A percentile compares a stretch with the other conserved stretches of the same genome.
Evolutionary conservation across 1,284 basidiomycete genomes (phyloP).

Genomic region (Ganoderma resinaceum): DNA sequence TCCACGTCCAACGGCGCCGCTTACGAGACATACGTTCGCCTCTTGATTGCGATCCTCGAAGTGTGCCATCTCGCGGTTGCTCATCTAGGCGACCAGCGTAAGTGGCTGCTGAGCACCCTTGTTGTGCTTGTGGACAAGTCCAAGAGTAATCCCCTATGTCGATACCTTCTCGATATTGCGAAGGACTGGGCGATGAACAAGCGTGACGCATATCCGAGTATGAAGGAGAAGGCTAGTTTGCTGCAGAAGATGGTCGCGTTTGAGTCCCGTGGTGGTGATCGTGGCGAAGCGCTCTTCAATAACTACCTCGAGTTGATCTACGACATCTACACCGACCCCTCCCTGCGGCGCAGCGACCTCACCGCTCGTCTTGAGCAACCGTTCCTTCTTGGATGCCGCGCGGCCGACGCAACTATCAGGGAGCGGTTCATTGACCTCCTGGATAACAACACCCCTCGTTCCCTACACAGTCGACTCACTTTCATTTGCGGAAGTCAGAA

Average conservation of each 20-base stretch:
- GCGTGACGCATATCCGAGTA: slow-evolving; percentile 87
- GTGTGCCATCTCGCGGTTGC: slow-evolving; percentile 73
- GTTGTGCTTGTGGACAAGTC: slow-evolving; percentile 92
- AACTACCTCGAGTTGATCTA: slow-evolving; percentile 92
- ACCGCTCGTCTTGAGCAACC: slow-evolving; percentile 94
- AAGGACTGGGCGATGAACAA: slow-evolving; percentile 90
- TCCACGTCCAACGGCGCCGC: slow-evolving; percentile 51
- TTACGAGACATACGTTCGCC: slow-evolving; percentile 66
- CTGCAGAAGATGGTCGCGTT: slow-evolving; percentile 92
- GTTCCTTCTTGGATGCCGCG: slow-evolving; percentile 93
- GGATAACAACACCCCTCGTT: slow-evolving; percentile 88
- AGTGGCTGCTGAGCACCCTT: slow-evolving; percentile 78
- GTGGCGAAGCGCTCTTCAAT: slow-evolving; percentile 78
- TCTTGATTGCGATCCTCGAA: slow-evolving; percentile 73
- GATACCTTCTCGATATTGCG: slow-evolving; percentile 88
- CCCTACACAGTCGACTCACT: slow-evolving; percentile 83
- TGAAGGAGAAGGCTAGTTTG: slow-evolving; percentile 95
- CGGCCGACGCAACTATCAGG: slow-evolving; percentile 81
- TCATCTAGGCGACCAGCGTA: slow-evolving; percentile 74
- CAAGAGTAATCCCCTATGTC: slow-evolving; percentile 83
- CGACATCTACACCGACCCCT: slow-evolving; percentile 92
- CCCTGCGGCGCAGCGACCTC: slow-evolving; percentile 89
- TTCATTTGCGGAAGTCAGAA: slow-evolving; percentile 95
- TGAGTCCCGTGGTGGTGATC: slow-evolving; percentile 77
- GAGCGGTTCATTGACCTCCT: slow-evolving; percentile 92